Conservation (phyloP, 139 green algal genomes). For the Haematococcus sp. region DNA sequence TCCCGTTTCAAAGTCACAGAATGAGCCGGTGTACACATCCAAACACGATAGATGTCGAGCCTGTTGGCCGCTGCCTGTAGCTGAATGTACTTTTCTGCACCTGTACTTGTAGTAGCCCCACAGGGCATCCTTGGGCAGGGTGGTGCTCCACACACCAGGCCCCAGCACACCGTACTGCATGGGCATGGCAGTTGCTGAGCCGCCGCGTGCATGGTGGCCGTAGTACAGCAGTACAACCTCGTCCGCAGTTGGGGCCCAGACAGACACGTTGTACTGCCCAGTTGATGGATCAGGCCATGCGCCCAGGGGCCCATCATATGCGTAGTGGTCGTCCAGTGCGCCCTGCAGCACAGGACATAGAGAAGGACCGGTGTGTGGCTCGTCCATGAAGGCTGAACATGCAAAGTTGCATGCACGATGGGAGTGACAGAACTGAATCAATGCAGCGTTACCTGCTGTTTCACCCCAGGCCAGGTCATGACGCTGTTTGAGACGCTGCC, state of each 20-base stretch:
- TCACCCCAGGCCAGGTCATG: no score
- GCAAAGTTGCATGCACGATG: no score
- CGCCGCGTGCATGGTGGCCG: slow-evolving; percentile 15
- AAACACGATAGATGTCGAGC: no score
- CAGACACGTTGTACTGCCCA: slow-evolving; percentile 6
- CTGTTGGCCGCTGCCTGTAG: no score
- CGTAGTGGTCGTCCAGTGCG: slow-evolving; percentile 68
- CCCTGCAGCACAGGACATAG: slow-evolving; percentile 58
- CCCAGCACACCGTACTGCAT: slow-evolving; percentile 30
- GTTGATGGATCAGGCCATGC: neutral
- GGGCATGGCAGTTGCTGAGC: slow-evolving; percentile 22
- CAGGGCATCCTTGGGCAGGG: slow-evolving; percentile 40
- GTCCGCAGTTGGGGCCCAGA: slow-evolving; percentile 85
- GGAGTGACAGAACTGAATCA: no score
- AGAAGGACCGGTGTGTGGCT: no score
- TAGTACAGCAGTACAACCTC: slow-evolving; percentile 67
- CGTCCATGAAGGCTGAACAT: no score
- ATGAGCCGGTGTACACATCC: neutral
- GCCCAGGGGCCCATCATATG: slow-evolving; percentile 71
- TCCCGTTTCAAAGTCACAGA: neutral
- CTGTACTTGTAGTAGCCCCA: slow-evolving; percentile 46
- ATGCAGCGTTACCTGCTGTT: no score
- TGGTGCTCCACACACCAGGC: slow-evolving; percentile 34
- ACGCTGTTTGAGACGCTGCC: no score
- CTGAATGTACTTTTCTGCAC: no score